Percentiles rank a stretch among this genome's conserved stretches.
Conservation (phyloP, 768 basidiomycete species). For the Tephrocybe sp. region DNA sequence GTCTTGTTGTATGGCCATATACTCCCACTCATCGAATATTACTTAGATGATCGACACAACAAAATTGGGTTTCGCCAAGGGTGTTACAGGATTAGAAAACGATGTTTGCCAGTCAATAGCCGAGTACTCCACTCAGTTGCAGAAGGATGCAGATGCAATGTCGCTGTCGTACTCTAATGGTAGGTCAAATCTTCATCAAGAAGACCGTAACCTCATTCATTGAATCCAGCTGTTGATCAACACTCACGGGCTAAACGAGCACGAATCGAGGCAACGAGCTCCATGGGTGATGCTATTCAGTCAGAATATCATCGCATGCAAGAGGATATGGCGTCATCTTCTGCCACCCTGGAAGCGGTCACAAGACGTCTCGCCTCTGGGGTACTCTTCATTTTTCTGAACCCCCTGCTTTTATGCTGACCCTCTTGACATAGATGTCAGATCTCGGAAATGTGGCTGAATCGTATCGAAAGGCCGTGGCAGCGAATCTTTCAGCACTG, state of each 20-base stretch:
- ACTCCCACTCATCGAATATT: background rate
- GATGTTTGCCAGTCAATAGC: slow-evolving; percentile 44
- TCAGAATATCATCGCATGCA: slow-evolving; percentile 51
- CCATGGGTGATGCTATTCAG: slow-evolving; percentile 47
- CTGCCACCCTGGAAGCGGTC: slow-evolving; percentile 30
- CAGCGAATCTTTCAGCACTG: slow-evolving; percentile 43
- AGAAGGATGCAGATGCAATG: slow-evolving; percentile 44
- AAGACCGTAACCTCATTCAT: background rate
- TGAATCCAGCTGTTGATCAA: slow-evolving; percentile 53
- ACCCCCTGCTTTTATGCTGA: background rate
- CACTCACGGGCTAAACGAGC: slow-evolving; percentile 63
- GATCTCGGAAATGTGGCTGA: slow-evolving; percentile 37
- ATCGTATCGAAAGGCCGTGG: slow-evolving; percentile 40
- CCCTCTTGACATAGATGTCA: slow-evolving; percentile 31
- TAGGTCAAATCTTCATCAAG: slow-evolving; percentile 18
- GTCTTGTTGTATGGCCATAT: background rate
- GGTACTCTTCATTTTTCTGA: slow-evolving; percentile 32
- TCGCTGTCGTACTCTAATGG: slow-evolving; percentile 42
- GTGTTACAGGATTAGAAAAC: slow-evolving; percentile 41
- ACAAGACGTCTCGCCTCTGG: slow-evolving; percentile 41
- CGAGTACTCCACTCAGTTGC: slow-evolving; percentile 50
- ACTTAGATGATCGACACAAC: slow-evolving; percentile 39
- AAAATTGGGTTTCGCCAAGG: slow-evolving; percentile 37
- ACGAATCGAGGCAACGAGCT: slow-evolving; percentile 56
- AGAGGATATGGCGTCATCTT: slow-evolving; percentile 46